Conservation (phyloP, 768 basidiomycete genomes). For the Mrakia hoshinonis region DNA sequence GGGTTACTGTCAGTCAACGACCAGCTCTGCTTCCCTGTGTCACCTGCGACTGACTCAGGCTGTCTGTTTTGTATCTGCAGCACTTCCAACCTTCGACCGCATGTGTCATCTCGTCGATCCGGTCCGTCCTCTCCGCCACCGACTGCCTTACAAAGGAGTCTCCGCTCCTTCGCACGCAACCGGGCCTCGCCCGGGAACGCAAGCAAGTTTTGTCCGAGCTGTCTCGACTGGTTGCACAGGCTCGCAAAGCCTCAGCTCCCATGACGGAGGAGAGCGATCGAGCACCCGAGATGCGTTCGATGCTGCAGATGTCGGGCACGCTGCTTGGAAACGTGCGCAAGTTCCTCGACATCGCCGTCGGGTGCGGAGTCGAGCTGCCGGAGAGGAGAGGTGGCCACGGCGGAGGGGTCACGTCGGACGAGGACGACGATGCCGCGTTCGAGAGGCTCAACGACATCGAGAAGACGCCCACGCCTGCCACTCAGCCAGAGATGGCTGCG, state of each 20-base stretch:
- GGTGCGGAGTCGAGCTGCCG: constrained; percentile 40
- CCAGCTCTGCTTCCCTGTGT: neutral
- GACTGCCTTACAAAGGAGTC: constrained; percentile 80
- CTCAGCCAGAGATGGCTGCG: neutral
- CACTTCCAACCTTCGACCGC: constrained; percentile 94
- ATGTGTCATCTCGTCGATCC: constrained; percentile 87
- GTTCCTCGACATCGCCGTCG: constrained; percentile 51
- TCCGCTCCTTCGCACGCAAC: constrained; percentile 56
- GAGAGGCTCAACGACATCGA: constrained; percentile 20
- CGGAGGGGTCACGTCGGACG: neutral
- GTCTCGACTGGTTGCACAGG: constrained; percentile 58
- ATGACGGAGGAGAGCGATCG: constrained; percentile 42
- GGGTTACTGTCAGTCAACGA: constrained; percentile 11
- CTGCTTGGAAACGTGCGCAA: constrained; percentile 71
- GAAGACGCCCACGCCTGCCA: constrained; percentile 17
- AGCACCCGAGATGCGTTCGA: constrained; percentile 56
- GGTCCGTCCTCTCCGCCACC: constrained; percentile 70
- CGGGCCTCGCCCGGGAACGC: constrained; percentile 63
- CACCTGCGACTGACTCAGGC: too few relatives aligned
- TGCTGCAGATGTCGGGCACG: constrained; percentile 71
- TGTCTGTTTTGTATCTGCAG: neutral
- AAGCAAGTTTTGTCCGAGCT: constrained; percentile 73
- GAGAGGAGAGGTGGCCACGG: constrained; percentile 14
- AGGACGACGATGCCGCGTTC: neutral
- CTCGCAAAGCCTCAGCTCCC: constrained; percentile 34